These are phyloP conservation scores for Mycothermus thermophilus DNA, from an alignment of 495 filamentous ascomycete genomes.

Conservation along the genomic window DNA sequence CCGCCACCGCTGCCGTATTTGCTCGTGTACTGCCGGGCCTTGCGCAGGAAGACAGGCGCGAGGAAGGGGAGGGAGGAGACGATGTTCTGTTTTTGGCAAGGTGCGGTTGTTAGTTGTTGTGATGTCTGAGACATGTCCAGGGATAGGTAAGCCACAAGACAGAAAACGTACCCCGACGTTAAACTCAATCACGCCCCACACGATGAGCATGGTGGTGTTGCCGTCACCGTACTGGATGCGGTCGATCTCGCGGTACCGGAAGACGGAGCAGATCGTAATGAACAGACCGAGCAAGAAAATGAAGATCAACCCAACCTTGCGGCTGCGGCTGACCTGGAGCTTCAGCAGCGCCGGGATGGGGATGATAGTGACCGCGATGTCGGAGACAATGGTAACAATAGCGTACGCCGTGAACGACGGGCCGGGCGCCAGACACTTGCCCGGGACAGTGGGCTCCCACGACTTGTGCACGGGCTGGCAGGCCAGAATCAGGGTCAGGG, in stretches of 20 bases:
- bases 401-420: conserved; percentile 40
- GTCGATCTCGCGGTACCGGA: conserved; percentile 41
- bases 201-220: conserved; percentile 43
- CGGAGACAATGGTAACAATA: conserved; percentile 38
- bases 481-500: conserved; percentile 38
- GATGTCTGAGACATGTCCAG: background rate
- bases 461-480: conserved; percentile 39
- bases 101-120: conserved; percentile 2
- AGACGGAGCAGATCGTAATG: conserved; percentile 42
- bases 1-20: conserved; percentile 14
- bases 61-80: conserved; percentile 35
- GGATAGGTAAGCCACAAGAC: background rate
- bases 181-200: conserved; percentile 47
- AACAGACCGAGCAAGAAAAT: conserved; percentile 46
- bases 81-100: conserved; percentile 27
- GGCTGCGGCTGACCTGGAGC: conserved; percentile 35
- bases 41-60: conserved; percentile 30
- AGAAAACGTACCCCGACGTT: conserved; percentile 32
- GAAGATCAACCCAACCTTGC: conserved; percentile 39
- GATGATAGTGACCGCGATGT: conserved; percentile 39
- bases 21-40: conserved; percentile 18
- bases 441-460: conserved; percentile 27
- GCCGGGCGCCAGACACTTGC: conserved; percentile 37
- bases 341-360: conserved; percentile 39
- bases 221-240: conserved; percentile 37